Evolutionary conservation across 2,329 filamentous ascomycete species (phyloP), one percentile per base, ranked within the genome.

Genomic region (Grosmannia clavigera): DNA sequence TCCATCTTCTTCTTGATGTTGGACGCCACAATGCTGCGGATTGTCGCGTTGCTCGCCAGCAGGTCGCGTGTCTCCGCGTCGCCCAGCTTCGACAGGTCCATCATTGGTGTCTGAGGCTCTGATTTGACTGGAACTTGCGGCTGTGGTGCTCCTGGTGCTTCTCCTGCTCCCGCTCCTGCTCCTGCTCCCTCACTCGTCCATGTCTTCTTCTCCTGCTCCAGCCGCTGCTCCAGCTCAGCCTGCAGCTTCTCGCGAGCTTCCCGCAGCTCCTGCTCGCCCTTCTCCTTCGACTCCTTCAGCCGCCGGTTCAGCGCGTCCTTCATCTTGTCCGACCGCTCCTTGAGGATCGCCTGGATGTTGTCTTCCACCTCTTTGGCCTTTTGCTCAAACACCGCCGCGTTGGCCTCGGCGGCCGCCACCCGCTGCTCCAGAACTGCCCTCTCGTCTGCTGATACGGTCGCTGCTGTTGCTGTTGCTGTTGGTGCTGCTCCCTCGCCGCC

Each of bases 1-100:
- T 86, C 82, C 31, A 89, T 80, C 71, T 89, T 86, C 68, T 86
- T 86, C 68, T 82, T 88, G 59, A 90, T 81, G 25, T 86, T 86
- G 46, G 73, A 76, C 12, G 77, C 73, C 61, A 86, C 74, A 61
- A 85, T 84, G 64, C 73, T 77, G 69, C 82, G 82, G 40, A 82
- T 74, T 0, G 80, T 83, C 1, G 75, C 65, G 65, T 86, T 84
- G 14, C 73, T 81, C 3, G 77, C 71, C 52, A 86, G 70, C 60
- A 86, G 74, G 46, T 81, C 79, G 5, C 82, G 77, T 22, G 83
- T 78, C 60, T 83, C 77, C 1, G 75, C 74, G 64, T 86, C 83
- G 53, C 70, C 73, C 25, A 85, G 70, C 57, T 75, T 76, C 19
- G 74, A 74, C 25, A 83, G 67, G 61, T 81, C 78, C 0, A 29